phyloP scores from a whole-genome alignment of 257 asterid genomes.

The Primulina tabacum region DNA sequence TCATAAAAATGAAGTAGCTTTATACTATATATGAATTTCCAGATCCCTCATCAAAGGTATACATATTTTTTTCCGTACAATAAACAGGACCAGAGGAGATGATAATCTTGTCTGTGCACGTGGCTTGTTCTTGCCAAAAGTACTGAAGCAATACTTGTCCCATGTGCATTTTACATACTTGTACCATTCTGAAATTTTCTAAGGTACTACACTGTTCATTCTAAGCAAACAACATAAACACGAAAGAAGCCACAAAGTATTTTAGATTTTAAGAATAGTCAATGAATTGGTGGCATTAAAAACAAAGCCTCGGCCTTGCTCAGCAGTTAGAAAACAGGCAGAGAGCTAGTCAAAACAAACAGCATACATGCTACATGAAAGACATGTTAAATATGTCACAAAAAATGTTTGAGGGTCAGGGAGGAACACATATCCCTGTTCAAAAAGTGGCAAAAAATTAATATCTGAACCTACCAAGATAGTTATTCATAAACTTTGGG shows the following conservation, averaged over 20 bases:
- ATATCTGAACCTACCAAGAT: constrained; percentile 63
- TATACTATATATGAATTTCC: neutral
- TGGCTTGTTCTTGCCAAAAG: neutral
- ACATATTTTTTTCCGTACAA: neutral
- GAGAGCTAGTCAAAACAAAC: neutral
- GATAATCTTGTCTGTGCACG: neutral
- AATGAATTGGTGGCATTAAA: neutral
- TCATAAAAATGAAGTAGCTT: neutral
- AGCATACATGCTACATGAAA: neutral
- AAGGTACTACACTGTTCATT: neutral
- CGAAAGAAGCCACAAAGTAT: neutral
- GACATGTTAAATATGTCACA: constrained; percentile 1
- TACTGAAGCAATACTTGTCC: neutral
- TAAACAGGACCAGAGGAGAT: neutral
- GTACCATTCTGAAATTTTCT: neutral
- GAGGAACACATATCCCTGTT: constrained; percentile 11
- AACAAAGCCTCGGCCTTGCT: neutral
- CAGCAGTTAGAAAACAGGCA: neutral
- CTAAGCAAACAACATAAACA: neutral
- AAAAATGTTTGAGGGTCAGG: constrained; percentile 18
- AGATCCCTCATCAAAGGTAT: neutral
- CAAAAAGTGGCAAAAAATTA: constrained; percentile 19
- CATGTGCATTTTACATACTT: neutral
- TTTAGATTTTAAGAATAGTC: neutral
- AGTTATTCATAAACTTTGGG: constrained; percentile 83